Evolutionary conservation across 768 basidiomycete species (phyloP), one percentile per base, ranked within the genome.

Genomic region (Lactarius deliciosus): DNA sequence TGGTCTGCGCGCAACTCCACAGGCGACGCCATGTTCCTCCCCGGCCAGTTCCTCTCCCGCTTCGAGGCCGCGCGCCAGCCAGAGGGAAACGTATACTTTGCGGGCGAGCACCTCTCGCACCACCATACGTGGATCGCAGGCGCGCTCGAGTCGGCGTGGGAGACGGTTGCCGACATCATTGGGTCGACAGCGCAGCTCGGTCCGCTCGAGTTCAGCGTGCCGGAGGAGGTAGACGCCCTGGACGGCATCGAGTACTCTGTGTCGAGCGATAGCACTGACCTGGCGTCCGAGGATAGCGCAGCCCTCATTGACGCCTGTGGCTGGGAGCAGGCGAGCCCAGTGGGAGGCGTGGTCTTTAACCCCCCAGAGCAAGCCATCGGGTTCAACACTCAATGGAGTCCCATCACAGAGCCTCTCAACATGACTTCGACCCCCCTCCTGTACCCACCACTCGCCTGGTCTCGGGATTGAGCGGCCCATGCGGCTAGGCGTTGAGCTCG

Each of bases 21-120:
- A 22, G 74, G 74, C n/a, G 74, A 73, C 34, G 74, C 74, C n/a
- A 75, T 74, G 73, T 75, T 74, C 64, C 64, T 75, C 53, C 74
- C 74, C 0, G 74, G 74, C 45, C 74, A 75, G 36, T 73, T 74
- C 34, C 50, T 58, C 8, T 57, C 69, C 4, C 69, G 68, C 56
- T 71, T 74, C 47, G 73, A 71, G 28, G 66, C 63, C 2, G 68
- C 70, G n/a, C 69, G 69, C 13, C 34, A 28, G 22, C 71, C 70
- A 18, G 74, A 75, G 60, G 70, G 68, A 0, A 72, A 71, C 60
- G 50, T 75, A 28, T 68, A 66, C 57, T 75, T 75, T 20, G 74
- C 74, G 0, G 74, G 74, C 20, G 74, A 75, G 54, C 74, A 75
- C 56, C 66, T 73, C 20, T 72, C 73, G 10, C 69, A 64, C n/a